Percentiles rank a stretch among this genome's conserved stretches.
These are phyloP conservation scores for Penstemon barbatus DNA, from an alignment of 257 asterid species.

Conservation along the genomic window DNA sequence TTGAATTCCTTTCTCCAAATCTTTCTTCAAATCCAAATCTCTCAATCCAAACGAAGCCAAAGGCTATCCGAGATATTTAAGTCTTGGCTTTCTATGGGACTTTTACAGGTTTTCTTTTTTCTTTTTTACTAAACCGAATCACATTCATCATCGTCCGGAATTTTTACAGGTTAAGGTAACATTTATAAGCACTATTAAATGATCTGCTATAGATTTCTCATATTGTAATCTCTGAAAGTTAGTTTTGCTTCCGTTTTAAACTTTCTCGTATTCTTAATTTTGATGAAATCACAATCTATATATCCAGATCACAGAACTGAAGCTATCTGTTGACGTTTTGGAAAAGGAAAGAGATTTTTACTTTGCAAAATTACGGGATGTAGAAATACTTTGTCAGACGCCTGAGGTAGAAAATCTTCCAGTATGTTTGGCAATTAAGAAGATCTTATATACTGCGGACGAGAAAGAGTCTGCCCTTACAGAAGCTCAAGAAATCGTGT, in stretches of 20 bases:
- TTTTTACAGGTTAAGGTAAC: too few relatives aligned
- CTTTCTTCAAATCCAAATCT: too few relatives aligned
- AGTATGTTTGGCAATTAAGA: constrained; percentile 70
- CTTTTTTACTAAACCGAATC: too few relatives aligned
- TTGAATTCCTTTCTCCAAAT: too few relatives aligned
- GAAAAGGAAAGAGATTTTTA: constrained; percentile 96
- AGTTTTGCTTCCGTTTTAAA: not conserved
- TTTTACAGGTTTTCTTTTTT: too few relatives aligned
- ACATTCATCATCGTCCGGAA: too few relatives aligned
- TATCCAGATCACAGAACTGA: constrained; percentile 67
- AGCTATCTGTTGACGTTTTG: constrained; percentile 67
- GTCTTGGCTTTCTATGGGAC: too few relatives aligned
- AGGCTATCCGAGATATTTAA: too few relatives aligned
- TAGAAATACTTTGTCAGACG: constrained; percentile 80
- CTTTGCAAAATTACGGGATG: constrained; percentile 75
- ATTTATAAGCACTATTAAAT: too few relatives aligned
- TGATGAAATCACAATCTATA: constrained; percentile 1
- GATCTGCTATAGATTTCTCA: too few relatives aligned
- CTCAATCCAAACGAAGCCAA: too few relatives aligned
- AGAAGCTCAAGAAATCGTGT: constrained; percentile 75
- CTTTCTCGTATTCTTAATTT: not conserved
- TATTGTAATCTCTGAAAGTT: not conserved
- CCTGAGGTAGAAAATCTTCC: constrained; percentile 60
- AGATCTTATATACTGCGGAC: constrained; percentile 74
- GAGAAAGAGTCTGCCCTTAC: constrained; percentile 66